Conservation (phyloP, 1,139 yeast genomes). For the Maudiozyma humilis region DNA sequence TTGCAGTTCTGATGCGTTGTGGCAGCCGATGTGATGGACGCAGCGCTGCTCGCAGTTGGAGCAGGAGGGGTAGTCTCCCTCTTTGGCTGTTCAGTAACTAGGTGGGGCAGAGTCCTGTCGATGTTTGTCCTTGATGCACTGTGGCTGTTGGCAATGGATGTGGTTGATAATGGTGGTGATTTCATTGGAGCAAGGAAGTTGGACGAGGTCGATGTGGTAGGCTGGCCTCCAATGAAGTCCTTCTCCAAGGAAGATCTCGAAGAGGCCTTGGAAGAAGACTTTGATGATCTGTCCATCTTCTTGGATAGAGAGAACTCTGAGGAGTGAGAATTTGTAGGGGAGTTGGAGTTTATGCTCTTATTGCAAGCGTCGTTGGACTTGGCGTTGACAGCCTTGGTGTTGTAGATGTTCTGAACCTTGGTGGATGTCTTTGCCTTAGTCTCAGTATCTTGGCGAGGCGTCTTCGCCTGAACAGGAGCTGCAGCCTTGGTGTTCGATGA, state of each 20-base stretch:
- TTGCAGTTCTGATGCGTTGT: conserved; percentile 6
- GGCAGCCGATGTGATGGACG: conserved; percentile 1
- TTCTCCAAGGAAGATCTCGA: conserved; percentile 4
- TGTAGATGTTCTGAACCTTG: conserved; percentile 3
- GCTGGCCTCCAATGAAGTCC: background rate
- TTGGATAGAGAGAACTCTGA: conserved; percentile 8
- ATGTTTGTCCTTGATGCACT: background rate
- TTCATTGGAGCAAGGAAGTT: background rate
- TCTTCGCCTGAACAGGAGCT: background rate
- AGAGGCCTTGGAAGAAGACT: conserved; percentile 1
- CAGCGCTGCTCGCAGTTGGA: background rate
- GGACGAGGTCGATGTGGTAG: background rate
- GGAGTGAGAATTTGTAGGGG: conserved; percentile 7
- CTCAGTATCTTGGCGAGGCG: too few relatives aligned
- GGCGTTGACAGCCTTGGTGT: background rate
- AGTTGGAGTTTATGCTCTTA: background rate
- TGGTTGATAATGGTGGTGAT: background rate
- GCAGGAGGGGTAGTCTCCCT: background rate
- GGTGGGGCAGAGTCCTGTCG: background rate
- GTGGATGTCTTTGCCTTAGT: background rate
- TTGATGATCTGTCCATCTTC: conserved; percentile 4
- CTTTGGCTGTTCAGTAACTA: background rate
- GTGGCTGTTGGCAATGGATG: background rate
- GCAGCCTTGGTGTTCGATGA: background rate
- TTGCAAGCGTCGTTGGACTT: background rate